Percentiles rank a stretch among this genome's conserved stretches.
phyloP scores from a whole-genome alignment of 306 rosid species.

The Sophora flavescens region DNA sequence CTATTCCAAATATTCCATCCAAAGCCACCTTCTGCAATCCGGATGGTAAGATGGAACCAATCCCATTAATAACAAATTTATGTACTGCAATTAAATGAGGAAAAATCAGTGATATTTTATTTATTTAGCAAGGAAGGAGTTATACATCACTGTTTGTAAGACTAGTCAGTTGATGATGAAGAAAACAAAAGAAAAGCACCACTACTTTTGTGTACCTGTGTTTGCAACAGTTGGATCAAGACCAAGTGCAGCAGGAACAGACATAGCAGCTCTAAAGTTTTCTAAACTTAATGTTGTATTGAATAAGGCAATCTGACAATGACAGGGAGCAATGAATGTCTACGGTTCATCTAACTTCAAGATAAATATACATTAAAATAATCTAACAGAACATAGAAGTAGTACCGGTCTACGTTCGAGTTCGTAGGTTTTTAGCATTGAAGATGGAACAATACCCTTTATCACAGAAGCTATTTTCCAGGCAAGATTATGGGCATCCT shows the following conservation, averaged over 20 bases:
- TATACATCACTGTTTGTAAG: slow-evolving; percentile 27
- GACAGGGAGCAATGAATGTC: slow-evolving; percentile 25
- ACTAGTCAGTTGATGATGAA: slow-evolving; percentile 33
- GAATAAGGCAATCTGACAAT: slow-evolving; percentile 77
- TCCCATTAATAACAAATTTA: slow-evolving; percentile 58
- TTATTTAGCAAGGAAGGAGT: slow-evolving; percentile 36
- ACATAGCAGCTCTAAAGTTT: slow-evolving; percentile 94
- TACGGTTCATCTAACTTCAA: slow-evolving; percentile 40
- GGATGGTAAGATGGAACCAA: slow-evolving; percentile 79
- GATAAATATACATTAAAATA: neutral
- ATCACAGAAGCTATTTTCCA: slow-evolving; percentile 92
- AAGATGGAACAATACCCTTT: slow-evolving; percentile 79
- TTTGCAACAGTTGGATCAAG: slow-evolving; percentile 90
- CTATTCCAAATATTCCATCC: slow-evolving; percentile 85
- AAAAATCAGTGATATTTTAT: slow-evolving; percentile 27
- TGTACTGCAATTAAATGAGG: slow-evolving; percentile 72
- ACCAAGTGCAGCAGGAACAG: slow-evolving; percentile 94
- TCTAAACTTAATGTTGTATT: slow-evolving; percentile 83
- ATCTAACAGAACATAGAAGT: slow-evolving; percentile 44
- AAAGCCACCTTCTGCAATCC: slow-evolving; percentile 75
- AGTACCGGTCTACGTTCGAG: slow-evolving; percentile 86
- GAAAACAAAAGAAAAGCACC: slow-evolving; percentile 31
- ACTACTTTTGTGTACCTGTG: slow-evolving; percentile 63
- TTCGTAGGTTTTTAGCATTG: slow-evolving; percentile 81
- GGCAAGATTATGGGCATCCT: slow-evolving; percentile 96